These are phyloP conservation scores for Vigna radiata DNA, from an alignment of 306 rosid species.

Conservation along the genomic window DNA sequence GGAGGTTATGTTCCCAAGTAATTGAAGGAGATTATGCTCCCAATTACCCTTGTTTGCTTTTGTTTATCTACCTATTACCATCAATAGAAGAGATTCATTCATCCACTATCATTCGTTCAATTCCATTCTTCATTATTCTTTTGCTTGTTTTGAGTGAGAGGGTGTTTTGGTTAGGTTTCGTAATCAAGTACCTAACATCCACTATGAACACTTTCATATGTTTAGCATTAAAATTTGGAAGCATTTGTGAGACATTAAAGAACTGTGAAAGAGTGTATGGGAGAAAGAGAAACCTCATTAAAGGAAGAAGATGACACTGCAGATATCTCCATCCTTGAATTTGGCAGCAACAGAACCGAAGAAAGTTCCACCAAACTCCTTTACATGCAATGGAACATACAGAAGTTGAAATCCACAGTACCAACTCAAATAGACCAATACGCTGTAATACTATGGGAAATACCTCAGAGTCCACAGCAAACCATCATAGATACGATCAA, in stretches of 20 bases:
- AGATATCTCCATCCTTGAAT: slow-evolving; percentile 51
- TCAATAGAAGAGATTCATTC: too few relatives aligned
- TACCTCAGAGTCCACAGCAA: slow-evolving; percentile 92
- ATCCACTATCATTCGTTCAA: too few relatives aligned
- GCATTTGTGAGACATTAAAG: slow-evolving; percentile 17
- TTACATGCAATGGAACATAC: slow-evolving; percentile 49
- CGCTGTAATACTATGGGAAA: not conserved
- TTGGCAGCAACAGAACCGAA: slow-evolving; percentile 61
- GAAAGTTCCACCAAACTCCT: slow-evolving; percentile 97
- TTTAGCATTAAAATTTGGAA: slow-evolving; percentile 24
- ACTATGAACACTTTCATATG: slow-evolving; percentile 10
- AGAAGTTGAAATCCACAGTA: slow-evolving; percentile 46
- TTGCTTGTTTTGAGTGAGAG: too few relatives aligned
- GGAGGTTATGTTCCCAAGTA: too few relatives aligned
- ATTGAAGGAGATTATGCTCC: too few relatives aligned
- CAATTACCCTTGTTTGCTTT: too few relatives aligned
- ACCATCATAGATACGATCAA: slow-evolving; percentile 80
- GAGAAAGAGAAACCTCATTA: slow-evolving; percentile 60
- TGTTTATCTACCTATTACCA: too few relatives aligned
- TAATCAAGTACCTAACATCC: not conserved
- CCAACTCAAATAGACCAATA: slow-evolving; percentile 23
- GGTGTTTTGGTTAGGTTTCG: too few relatives aligned
- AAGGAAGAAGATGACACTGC: slow-evolving; percentile 50
- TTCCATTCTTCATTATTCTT: too few relatives aligned
- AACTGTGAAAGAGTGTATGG: slow-evolving; percentile 34